These are phyloP conservation scores for Lipomyces sp. DNA, from an alignment of 805 yeast genomes.

Conservation along the genomic window DNA sequence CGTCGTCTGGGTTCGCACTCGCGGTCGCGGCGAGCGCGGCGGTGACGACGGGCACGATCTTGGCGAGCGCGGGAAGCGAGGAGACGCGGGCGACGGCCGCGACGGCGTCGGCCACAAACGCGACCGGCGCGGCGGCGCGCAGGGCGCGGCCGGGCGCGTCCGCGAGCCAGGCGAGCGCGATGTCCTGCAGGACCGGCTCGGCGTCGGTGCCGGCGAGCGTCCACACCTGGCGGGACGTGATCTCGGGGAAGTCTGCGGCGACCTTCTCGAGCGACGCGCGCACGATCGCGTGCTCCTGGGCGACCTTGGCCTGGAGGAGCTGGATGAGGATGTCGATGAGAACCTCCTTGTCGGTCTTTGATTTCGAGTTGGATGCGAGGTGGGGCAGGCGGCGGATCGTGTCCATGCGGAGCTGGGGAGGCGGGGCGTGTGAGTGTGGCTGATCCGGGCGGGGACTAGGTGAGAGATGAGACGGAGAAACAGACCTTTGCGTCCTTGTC, in stretches of 20 bases:
- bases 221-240: constrained; percentile 20
- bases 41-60: constrained; percentile 1
- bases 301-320: constrained; percentile 16
- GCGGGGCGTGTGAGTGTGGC: no score
- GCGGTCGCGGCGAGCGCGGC: constrained; percentile 1
- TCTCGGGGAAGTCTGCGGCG: constrained; percentile 7
- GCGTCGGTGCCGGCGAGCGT: not conserved
- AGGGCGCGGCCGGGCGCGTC: constrained; percentile 3
- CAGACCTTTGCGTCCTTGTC: constrained; percentile 14
- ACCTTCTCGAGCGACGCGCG: constrained; percentile 5
- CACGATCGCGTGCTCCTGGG: constrained; percentile 15
- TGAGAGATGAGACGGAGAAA: no score
- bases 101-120: constrained; percentile 11
- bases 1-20: constrained; percentile 9
- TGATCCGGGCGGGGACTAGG: no score
- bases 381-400: constrained; percentile 16
- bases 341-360: constrained; percentile 6
- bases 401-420: constrained; percentile 17
- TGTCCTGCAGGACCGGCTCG: constrained; percentile 14
- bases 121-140: not conserved
- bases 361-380: constrained; percentile 4
- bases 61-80: not conserved
- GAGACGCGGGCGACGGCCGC: not conserved
- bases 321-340: constrained; percentile 18
- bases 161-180: constrained; percentile 10